A percentile compares a stretch with the other conserved stretches of the same genome.
These are phyloP conservation scores for Brassica balearica DNA, from an alignment of 441 rosid genomes.

Conservation along the genomic window DNA sequence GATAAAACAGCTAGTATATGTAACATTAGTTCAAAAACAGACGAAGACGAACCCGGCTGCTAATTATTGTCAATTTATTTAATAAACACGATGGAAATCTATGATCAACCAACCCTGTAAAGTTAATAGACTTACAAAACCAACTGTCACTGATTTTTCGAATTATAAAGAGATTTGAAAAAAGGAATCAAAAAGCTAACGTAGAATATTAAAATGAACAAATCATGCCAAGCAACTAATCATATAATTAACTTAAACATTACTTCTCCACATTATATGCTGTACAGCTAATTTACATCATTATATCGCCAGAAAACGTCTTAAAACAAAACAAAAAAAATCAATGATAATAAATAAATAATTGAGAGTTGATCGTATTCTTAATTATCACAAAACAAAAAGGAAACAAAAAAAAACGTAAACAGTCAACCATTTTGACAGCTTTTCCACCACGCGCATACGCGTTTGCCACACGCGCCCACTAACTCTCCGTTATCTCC, in stretches of 20 bases:
- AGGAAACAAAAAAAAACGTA: neutral
- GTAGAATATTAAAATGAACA: conserved; percentile 1
- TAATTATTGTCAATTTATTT: neutral
- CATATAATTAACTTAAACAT: conserved; percentile 25
- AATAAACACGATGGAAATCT: neutral
- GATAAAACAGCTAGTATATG: too few species aligned
- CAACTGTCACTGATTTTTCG: neutral
- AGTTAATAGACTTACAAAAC: neutral
- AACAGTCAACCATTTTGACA: conserved; percentile 38
- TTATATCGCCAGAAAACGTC: neutral
- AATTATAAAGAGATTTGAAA: neutral
- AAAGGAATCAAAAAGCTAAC: conserved; percentile 21
- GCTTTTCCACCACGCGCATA: conserved; percentile 28
- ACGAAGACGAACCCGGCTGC: neutral
- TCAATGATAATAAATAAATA: neutral
- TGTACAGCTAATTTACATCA: conserved; percentile 34
- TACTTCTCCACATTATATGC: conserved; percentile 29
- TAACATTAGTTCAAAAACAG: neutral
- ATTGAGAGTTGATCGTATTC: conserved; percentile 27
- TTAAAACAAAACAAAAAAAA: neutral
- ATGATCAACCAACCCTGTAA: neutral
- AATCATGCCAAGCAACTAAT: conserved; percentile 28
- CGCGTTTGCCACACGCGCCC: conserved; percentile 37
- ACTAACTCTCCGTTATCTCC: conserved; percentile 29
- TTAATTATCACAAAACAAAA: conserved; percentile 15